These are phyloP conservation scores for Fraxinus nigra DNA, from an alignment of 305 asterid species.

Conservation along the genomic window DNA sequence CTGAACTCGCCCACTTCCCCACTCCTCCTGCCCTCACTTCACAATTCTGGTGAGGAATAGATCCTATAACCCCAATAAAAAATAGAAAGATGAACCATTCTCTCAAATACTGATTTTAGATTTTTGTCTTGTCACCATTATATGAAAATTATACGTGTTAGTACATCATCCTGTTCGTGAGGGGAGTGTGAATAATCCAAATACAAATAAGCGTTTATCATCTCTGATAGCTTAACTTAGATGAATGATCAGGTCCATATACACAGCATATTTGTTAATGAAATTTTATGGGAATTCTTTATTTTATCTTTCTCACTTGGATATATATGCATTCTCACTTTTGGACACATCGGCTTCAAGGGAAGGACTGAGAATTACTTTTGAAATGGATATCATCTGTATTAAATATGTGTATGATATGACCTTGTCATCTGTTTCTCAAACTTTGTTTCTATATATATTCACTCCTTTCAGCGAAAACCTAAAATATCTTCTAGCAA, in stretches of 20 bases:
- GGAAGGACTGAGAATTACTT: conserved; percentile 92
- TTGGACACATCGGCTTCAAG: conserved; percentile 97
- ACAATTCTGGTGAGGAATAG: conserved; percentile 56
- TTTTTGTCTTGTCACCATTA: not conserved
- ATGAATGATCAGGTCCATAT: not conserved
- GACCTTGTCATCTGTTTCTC: conserved; percentile 1
- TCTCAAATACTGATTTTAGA: not conserved
- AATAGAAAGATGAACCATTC: not conserved
- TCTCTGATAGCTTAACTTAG: not conserved
- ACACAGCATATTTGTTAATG: not conserved
- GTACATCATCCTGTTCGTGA: not conserved
- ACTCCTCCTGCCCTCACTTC: conserved; percentile 77
- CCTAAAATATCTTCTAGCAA: not conserved
- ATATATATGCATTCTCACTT: conserved; percentile 11
- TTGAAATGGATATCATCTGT: conserved; percentile 18
- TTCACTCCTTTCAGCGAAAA: not conserved
- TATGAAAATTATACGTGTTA: not conserved
- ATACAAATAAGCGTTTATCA: not conserved
- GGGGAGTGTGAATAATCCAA: not conserved
- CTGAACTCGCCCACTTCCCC: conserved; percentile 86
- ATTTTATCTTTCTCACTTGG: not conserved
- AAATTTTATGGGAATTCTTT: not conserved
- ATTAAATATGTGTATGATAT: conserved; percentile 7
- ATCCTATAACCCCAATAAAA: not conserved
- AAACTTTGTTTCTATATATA: not conserved